Conservation (phyloP, 371 early-diverging fungal genomes). For the Umbelopsis sp. region DNA sequence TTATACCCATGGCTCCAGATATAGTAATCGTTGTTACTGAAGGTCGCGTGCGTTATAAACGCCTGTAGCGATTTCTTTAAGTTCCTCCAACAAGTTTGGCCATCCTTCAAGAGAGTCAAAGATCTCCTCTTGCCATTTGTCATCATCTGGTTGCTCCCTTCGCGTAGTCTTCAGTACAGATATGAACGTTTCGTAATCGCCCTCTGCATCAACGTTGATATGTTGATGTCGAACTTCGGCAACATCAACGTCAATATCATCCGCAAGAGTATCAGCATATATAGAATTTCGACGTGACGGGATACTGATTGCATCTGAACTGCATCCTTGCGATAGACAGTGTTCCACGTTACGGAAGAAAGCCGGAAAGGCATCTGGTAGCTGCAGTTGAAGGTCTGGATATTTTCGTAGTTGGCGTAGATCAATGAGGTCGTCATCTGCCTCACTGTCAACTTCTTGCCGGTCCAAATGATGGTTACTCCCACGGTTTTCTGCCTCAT, state of each 20-base stretch:
- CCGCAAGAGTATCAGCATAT: slow-evolving; percentile 34
- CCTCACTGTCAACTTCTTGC: slow-evolving; percentile 23
- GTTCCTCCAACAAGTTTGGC: slow-evolving; percentile 43
- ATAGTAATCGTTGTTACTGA: background rate
- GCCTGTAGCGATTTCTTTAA: slow-evolving; percentile 29
- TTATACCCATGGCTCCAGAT: background rate
- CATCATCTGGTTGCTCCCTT: slow-evolving; percentile 48
- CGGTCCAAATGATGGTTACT: background rate
- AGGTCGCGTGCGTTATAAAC: background rate
- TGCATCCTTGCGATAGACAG: slow-evolving; percentile 34
- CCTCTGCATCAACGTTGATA: slow-evolving; percentile 8
- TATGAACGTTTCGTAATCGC: slow-evolving; percentile 25
- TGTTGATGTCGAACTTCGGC: slow-evolving; percentile 5
- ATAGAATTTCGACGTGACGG: slow-evolving; percentile 43
- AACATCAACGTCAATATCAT: slow-evolving; percentile 22
- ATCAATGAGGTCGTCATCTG: slow-evolving; percentile 23
- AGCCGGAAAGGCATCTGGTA: slow-evolving; percentile 33
- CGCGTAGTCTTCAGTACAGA: slow-evolving; percentile 35
- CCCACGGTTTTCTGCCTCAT: slow-evolving; percentile 19
- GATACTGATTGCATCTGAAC: slow-evolving; percentile 27
- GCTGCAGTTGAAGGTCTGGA: slow-evolving; percentile 35
- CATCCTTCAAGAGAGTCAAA: slow-evolving; percentile 40
- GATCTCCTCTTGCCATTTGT: slow-evolving; percentile 37
- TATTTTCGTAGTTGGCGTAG: slow-evolving; percentile 30
- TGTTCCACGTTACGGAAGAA: slow-evolving; percentile 47